Conservation (phyloP, 352 stramenopile genomes). For the Stephanocyclus meneghinianus region DNA sequence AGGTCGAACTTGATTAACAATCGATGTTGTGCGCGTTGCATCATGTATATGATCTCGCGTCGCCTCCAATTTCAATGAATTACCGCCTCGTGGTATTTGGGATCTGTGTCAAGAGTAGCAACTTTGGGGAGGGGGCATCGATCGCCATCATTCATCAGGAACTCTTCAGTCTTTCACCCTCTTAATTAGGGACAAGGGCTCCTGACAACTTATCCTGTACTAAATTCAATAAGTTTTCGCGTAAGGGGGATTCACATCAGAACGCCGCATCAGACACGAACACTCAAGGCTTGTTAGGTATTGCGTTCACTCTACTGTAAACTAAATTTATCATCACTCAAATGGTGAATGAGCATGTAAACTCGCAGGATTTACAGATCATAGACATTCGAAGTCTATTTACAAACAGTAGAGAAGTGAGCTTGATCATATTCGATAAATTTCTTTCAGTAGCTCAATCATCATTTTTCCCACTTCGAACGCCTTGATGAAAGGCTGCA, state of each 20-base stretch:
- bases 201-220: background rate
- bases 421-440: background rate
- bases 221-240: background rate
- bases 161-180: background rate
- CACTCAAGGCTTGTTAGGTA: background rate
- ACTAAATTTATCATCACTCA: constrained; percentile 1
- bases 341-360: background rate
- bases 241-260: background rate
- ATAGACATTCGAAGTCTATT: too few relatives aligned
- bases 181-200: background rate
- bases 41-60: too few relatives aligned
- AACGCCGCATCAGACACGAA: background rate
- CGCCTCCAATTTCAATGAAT: too few relatives aligned
- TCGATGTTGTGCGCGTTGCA: too few relatives aligned
- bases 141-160: too few relatives aligned
- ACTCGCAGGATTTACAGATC: too few relatives aligned
- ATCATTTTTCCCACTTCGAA: constrained; percentile 6
- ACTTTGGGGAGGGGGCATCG: background rate
- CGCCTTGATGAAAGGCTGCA: constrained; percentile 6
- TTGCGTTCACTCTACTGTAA: background rate
- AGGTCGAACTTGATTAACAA: constrained; percentile 41
- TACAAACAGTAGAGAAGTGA: background rate
- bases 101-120: too few relatives aligned
- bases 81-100: too few relatives aligned
- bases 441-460: constrained; percentile 13